These are phyloP conservation scores for Penicillium sp. DNA, from an alignment of 2,329 filamentous ascomycete genomes.

Conservation along the genomic window DNA sequence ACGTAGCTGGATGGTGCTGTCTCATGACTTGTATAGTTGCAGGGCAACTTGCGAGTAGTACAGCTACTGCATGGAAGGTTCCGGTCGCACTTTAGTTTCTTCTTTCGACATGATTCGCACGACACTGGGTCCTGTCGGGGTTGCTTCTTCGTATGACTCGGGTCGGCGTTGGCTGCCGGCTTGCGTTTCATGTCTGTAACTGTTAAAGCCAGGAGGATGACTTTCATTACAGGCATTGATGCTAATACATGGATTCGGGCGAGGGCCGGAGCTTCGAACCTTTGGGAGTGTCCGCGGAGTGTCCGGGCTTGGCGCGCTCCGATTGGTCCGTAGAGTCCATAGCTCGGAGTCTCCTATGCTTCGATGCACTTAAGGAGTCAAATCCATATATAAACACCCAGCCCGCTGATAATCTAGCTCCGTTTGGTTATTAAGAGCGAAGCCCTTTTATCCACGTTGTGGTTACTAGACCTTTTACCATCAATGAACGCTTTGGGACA, in stretches of 20 bases:
- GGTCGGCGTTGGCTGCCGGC: not conserved
- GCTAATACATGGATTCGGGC: not conserved
- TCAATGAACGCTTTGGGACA: not conserved
- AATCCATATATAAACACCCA: not conserved
- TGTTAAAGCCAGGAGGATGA: not conserved
- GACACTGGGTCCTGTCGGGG: conserved; percentile 39
- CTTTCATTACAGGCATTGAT: not conserved
- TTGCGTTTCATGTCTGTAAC: conserved; percentile 24
- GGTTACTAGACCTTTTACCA: not conserved
- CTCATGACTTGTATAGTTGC: conserved; percentile 20
- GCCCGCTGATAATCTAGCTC: not conserved
- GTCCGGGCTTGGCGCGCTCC: conserved; percentile 13
- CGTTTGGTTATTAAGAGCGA: no score
- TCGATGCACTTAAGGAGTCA: not conserved
- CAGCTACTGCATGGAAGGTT: conserved; percentile 51
- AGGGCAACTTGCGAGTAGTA: conserved; percentile 27
- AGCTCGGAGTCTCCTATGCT: conserved; percentile 10
- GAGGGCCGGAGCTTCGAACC: conserved; percentile 18
- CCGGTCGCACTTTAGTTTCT: conserved; percentile 54
- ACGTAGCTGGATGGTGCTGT: not conserved
- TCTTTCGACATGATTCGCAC: conserved; percentile 37
- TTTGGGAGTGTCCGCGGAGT: conserved; percentile 13
- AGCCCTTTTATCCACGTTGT: not conserved
- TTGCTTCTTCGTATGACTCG: conserved; percentile 13
- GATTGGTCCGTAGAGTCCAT: not conserved